These are phyloP conservation scores for Termitomyces sp. DNA, from an alignment of 768 basidiomycete species.

Conservation along the genomic window DNA sequence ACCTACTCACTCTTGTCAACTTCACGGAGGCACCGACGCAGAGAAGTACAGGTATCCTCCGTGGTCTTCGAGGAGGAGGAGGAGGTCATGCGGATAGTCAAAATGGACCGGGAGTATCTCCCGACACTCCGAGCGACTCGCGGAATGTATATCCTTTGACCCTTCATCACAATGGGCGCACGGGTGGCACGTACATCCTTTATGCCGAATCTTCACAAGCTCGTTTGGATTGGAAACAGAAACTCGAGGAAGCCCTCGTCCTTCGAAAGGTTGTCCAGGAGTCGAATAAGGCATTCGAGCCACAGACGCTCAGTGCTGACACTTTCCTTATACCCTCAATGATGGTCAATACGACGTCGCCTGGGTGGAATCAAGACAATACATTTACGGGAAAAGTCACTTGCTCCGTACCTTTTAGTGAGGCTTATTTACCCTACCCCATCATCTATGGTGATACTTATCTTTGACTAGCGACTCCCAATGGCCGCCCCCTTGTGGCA, in stretches of 20 bases:
- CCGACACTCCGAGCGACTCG: slow-evolving; percentile 53
- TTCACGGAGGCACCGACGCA: slow-evolving; percentile 79
- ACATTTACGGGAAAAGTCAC: slow-evolving; percentile 83
- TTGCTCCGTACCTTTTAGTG: slow-evolving; percentile 91
- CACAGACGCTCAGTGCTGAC: slow-evolving; percentile 84
- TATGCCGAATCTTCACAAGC: slow-evolving; percentile 80
- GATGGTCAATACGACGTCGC: slow-evolving; percentile 38
- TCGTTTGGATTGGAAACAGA: slow-evolving; percentile 85
- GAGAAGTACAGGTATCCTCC: slow-evolving; percentile 68
- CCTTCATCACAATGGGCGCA: slow-evolving; percentile 83
- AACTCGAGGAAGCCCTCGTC: slow-evolving; percentile 84
- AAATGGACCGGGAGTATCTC: slow-evolving; percentile 20
- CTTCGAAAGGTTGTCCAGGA: slow-evolving; percentile 86
- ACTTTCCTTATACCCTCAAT: slow-evolving; percentile 81
- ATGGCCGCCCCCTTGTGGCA: slow-evolving; percentile 83
- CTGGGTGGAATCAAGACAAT: slow-evolving; percentile 73
- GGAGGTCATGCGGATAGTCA: slow-evolving; percentile 29
- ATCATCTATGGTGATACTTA: neutral
- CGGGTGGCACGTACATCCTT: slow-evolving; percentile 82
- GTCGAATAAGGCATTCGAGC: slow-evolving; percentile 92
- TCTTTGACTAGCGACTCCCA: slow-evolving; percentile 62
- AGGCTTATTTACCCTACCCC: slow-evolving; percentile 28
- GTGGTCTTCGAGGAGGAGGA: slow-evolving; percentile 48
- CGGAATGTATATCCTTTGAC: slow-evolving; percentile 85
- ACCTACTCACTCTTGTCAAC: slow-evolving; percentile 80